Conservation (phyloP, 2,329 filamentous ascomycete species). For the Venturia nashicola region DNA sequence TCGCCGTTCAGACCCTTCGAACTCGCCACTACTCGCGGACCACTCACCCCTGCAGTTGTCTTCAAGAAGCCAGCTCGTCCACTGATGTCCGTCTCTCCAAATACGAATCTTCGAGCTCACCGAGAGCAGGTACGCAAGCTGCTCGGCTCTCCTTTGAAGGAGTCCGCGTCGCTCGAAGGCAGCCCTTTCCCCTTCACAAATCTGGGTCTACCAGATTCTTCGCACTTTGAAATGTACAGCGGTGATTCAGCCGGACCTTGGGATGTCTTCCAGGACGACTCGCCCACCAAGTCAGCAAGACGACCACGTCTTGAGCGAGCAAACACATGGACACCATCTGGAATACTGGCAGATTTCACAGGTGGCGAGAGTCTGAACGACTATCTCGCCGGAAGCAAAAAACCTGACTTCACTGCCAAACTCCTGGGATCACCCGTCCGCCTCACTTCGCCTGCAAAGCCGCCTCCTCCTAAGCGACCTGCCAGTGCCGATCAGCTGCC, state of each 20-base stretch:
- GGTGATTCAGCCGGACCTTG: constrained; percentile 38
- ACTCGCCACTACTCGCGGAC: constrained; percentile 38
- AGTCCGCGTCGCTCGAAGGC: constrained; percentile 38
- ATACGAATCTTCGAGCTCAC: constrained; percentile 82
- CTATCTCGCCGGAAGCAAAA: constrained; percentile 10
- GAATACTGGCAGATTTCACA: constrained; percentile 49
- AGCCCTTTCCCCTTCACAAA: constrained; percentile 30
- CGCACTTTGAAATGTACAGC: constrained; percentile 22
- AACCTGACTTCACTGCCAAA: constrained; percentile 9
- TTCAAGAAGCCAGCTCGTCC: constrained; percentile 56
- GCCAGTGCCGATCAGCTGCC: constrained; percentile 12
- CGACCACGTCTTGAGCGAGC: constrained; percentile 51
- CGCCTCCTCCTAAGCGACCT: constrained; percentile 7
- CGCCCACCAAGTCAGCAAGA: constrained; percentile 30
- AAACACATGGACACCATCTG: constrained; percentile 39
- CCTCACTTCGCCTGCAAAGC: constrained; percentile 22
- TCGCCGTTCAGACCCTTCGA: constrained; percentile 28
- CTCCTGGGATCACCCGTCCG: constrained; percentile 16
- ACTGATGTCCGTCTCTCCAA: constrained; percentile 75
- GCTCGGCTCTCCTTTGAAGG: constrained; percentile 64
- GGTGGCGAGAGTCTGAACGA: constrained; percentile 18
- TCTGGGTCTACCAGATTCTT: constrained; percentile 38
- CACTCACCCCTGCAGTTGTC: constrained; percentile 73
- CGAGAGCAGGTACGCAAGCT: constrained; percentile 70
- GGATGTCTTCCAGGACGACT: constrained; percentile 46